A percentile compares a stretch with the other conserved stretches of the same genome.
Conservation (phyloP, 2,329 filamentous ascomycete species). For the Hypoxylon sp. region DNA sequence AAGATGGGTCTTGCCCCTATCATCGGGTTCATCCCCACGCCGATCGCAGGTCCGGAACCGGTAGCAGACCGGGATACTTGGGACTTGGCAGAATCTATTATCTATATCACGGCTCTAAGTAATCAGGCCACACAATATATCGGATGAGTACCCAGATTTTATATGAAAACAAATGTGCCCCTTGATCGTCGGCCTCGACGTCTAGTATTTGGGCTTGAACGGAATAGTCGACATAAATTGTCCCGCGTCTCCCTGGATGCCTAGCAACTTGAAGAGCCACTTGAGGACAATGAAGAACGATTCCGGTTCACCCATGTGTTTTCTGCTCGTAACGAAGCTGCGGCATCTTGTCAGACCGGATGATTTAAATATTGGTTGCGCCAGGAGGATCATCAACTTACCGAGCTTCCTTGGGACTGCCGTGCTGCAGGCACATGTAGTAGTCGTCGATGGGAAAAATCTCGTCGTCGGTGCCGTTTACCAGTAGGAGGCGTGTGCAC, state of each 20-base stretch:
- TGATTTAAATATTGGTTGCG: not conserved
- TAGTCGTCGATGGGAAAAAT: slow-evolving; percentile 70
- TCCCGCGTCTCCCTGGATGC: slow-evolving; percentile 39
- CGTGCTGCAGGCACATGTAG: slow-evolving; percentile 61
- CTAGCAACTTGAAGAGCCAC: slow-evolving; percentile 47
- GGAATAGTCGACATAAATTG: slow-evolving; percentile 41
- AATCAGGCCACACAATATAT: not conserved
- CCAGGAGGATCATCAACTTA: slow-evolving; percentile 16
- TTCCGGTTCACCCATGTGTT: slow-evolving; percentile 50
- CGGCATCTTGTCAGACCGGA: not conserved
- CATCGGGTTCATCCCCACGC: slow-evolving; percentile 7
- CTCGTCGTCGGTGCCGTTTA: slow-evolving; percentile 66
- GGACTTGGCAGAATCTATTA: not conserved
- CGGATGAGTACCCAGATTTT: not conserved
- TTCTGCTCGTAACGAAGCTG: slow-evolving; percentile 43
- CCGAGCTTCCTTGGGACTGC: slow-evolving; percentile 59
- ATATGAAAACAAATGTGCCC: not conserved
- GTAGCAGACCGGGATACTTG: not conserved
- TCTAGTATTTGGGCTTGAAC: slow-evolving; percentile 39
- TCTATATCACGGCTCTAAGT: not conserved
- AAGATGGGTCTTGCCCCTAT: slow-evolving; percentile 8
- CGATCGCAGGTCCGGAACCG: slow-evolving; percentile 4
- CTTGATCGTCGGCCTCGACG: not conserved
- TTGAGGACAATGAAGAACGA: slow-evolving; percentile 45
- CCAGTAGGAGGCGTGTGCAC: slow-evolving; percentile 58